Evolutionary conservation across 208 protist species (phyloP), one percentile per base, ranked within the genome.

Genomic region (Trypanosoma lewisi): DNA sequence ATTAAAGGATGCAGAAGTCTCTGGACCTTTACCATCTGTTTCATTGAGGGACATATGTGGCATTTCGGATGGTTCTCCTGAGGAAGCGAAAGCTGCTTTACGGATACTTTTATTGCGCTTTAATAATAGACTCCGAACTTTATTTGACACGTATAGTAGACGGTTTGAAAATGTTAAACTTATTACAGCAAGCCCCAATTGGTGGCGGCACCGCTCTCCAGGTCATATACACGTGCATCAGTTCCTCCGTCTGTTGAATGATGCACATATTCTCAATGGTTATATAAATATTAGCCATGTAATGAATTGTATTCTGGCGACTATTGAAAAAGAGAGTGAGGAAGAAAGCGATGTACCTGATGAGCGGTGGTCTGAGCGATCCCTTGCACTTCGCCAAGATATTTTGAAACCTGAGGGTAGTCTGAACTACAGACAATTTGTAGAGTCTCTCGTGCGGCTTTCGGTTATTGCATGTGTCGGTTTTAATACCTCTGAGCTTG

Each of bases 401-500:
- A 23, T 89, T 44, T 63, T 75, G 59, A 37, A 59, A 1, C 60
- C 83, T 5, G 65, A 79, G 1, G 85, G 84, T 6, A 69, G 44
- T 23, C 33, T 96, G 9, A 86, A 85, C 73, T 97, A 92, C 61
- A 66, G 87, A 11, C 79, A 89, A 52, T 97, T 94, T 73, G 77
- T 79, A 31, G 89, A 97, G 75, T 70, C 68, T 53, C 62, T 94
- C 25, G 67, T 97, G 11, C 84, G 91, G 9, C 56, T 95, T 1
- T 62, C 82, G 23, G 59, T 76, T 44, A 34, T 64, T 14, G 82
- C 84, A 49, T 84, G 67, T 50, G 73, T 80, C 31, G 85, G 83
- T 1, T 56, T 68, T 6, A 54, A 45, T 2, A 62, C 64, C 34
- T 49, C 45, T 60, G 36, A 81, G 64, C 27, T 52, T 82, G 11